Conservation (phyloP, 768 basidiomycete species). For the Rhodotorula graminis region DNA sequence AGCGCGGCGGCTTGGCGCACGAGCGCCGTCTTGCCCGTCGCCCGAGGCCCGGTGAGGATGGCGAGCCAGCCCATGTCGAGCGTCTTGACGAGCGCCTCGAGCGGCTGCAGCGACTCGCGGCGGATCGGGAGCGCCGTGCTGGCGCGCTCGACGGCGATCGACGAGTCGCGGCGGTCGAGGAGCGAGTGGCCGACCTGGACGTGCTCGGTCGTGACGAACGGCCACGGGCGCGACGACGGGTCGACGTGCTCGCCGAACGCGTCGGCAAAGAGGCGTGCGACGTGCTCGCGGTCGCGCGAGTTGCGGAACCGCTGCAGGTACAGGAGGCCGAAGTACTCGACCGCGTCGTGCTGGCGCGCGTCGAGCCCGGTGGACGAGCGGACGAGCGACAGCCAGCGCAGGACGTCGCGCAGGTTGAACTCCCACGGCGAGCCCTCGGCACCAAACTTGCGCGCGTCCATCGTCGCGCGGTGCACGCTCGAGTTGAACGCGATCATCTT, state of each 20-base stretch:
- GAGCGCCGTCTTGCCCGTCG: constrained; percentile 73
- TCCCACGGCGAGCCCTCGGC: constrained; percentile 70
- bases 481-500: constrained; percentile 80
- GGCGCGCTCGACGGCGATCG: constrained; percentile 47
- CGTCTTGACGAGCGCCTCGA: constrained; percentile 72
- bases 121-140: constrained; percentile 50
- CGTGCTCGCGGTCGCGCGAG: constrained; percentile 56
- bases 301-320: constrained; percentile 85
- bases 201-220: constrained; percentile 42
- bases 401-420: constrained; percentile 91
- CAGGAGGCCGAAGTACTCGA: constrained; percentile 64
- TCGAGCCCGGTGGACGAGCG: constrained; percentile 46
- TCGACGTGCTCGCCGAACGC: constrained; percentile 55
- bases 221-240: constrained; percentile 46
- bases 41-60: constrained; percentile 72
- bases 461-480: constrained; percentile 63
- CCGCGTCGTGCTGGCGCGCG: constrained; percentile 45
- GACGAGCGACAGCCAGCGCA: constrained; percentile 70
- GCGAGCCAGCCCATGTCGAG: constrained; percentile 75
- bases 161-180: constrained; percentile 43
- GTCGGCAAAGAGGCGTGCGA: constrained; percentile 45
- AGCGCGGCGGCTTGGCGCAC: constrained; percentile 65
- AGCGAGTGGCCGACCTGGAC: constrained; percentile 66
- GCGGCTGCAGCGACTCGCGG: constrained; percentile 59
- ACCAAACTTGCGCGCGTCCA: constrained; percentile 58